A percentile compares a stretch with the other conserved stretches of the same genome.
phyloP scores from a whole-genome alignment of 177 flowering plant species.

The Telopea speciosissima region DNA sequence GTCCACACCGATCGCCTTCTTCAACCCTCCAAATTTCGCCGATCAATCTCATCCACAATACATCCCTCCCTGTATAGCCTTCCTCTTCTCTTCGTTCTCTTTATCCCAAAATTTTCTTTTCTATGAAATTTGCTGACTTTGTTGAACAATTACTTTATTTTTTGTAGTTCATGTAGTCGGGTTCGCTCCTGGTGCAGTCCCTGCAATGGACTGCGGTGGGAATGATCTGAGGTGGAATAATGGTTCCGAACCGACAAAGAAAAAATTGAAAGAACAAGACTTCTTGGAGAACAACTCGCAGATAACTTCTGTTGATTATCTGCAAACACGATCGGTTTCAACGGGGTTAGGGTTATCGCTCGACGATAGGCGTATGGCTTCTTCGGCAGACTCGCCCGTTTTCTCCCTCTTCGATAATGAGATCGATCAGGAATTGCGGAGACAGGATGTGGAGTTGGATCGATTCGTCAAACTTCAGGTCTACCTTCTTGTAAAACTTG shows the following conservation, averaged over 20 bases:
- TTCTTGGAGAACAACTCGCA: slow-evolving; percentile 64
- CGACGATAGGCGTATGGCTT: slow-evolving; percentile 54
- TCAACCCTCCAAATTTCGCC: slow-evolving; percentile 28
- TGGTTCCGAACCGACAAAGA: slow-evolving; percentile 45
- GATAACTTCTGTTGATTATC: slow-evolving; percentile 60
- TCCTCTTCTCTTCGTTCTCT: background rate
- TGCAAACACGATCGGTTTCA: slow-evolving; percentile 65
- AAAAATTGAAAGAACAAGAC: slow-evolving; percentile 58
- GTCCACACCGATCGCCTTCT: slow-evolving; percentile 35
- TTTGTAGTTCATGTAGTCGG: slow-evolving; percentile 57
- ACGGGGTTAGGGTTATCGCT: slow-evolving; percentile 82
- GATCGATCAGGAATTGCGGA: slow-evolving; percentile 56
- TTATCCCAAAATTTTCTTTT: background rate
- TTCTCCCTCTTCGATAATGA: slow-evolving; percentile 51
- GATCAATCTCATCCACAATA: slow-evolving; percentile 68
- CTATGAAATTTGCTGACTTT: background rate
- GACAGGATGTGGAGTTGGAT: slow-evolving; percentile 75
- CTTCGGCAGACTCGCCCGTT: slow-evolving; percentile 59
- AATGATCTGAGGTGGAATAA: slow-evolving; percentile 47
- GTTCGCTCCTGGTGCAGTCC: slow-evolving; percentile 47
- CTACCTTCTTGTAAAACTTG: background rate
- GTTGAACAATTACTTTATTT: background rate
- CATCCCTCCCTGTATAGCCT: slow-evolving; percentile 57
- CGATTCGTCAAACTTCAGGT: slow-evolving; percentile 79
- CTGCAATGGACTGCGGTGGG: slow-evolving; percentile 34